These are phyloP conservation scores for Aspergillus nidulans DNA, from an alignment of 495 filamentous ascomycete species.

Conservation along the genomic window DNA sequence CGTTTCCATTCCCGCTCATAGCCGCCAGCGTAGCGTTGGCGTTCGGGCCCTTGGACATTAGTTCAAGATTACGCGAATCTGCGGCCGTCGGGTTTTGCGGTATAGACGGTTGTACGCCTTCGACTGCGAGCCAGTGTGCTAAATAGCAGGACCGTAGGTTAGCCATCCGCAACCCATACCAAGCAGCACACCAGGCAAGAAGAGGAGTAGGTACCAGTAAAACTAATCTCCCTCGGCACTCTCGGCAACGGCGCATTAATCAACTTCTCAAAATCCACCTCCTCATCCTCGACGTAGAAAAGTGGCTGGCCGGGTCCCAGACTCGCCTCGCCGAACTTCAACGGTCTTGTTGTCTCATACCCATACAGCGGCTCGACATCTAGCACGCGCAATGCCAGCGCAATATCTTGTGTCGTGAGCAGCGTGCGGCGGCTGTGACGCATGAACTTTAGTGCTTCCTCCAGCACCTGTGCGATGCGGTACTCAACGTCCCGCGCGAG, in stretches of 20 bases:
- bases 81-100: constrained; percentile 88
- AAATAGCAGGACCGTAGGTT: constrained; percentile 13
- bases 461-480: constrained; percentile 82
- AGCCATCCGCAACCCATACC: constrained; percentile 9
- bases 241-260: constrained; percentile 95
- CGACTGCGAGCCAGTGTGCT: constrained; percentile 95
- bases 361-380: constrained; percentile 95
- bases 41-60: constrained; percentile 82
- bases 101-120: constrained; percentile 93
- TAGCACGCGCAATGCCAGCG: constrained; percentile 74
- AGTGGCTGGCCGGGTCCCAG: constrained; percentile 92
- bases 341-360: constrained; percentile 81
- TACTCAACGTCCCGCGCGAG: constrained; percentile 94
- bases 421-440: constrained; percentile 77
- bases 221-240: constrained; percentile 86
- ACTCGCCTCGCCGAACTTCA: constrained; percentile 89
- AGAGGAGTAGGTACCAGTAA: constrained; percentile 61
- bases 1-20: constrained; percentile 75
- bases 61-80: constrained; percentile 74
- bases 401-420: constrained; percentile 79
- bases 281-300: constrained; percentile 97
- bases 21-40: constrained; percentile 78
- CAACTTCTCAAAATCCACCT: constrained; percentile 96
- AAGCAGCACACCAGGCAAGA: background rate
- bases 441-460: constrained; percentile 95